These are phyloP conservation scores for Zoysia pacifica DNA, from an alignment of 176 grass and related monocot species.

Conservation along the genomic window DNA sequence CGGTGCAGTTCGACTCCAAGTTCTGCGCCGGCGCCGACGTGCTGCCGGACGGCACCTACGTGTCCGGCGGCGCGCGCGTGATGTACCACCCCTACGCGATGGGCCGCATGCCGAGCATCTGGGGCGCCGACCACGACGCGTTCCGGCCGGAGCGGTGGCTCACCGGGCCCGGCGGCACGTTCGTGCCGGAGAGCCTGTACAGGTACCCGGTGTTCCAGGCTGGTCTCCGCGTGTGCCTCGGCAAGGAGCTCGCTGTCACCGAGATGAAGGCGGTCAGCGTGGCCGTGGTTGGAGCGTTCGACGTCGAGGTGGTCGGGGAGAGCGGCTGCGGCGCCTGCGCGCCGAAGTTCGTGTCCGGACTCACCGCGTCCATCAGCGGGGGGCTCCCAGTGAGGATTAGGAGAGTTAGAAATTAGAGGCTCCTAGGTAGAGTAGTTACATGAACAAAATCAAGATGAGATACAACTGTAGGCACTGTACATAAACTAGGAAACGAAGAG, in stretches of 20 bases:
- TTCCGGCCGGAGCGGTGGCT: conserved; percentile 80
- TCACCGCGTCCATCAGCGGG: conserved; percentile 69
- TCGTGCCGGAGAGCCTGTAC: conserved; percentile 64
- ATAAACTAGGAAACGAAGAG: too few species aligned
- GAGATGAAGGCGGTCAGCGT: conserved; percentile 76
- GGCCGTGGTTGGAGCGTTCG: conserved; percentile 52
- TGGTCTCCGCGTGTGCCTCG: conserved; percentile 71
- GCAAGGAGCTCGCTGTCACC: conserved; percentile 77
- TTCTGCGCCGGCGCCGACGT: conserved; percentile 60
- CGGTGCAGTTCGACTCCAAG: conserved; percentile 89
- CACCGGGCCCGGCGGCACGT: conserved; percentile 37
- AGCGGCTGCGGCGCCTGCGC: background rate
- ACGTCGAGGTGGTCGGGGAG: conserved; percentile 52
- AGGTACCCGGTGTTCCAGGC: conserved; percentile 83
- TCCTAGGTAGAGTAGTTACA: too few species aligned
- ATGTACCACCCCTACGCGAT: conserved; percentile 84
- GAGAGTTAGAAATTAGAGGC: conserved; percentile 7
- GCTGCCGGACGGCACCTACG: conserved; percentile 72
- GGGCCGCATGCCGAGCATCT: conserved; percentile 68
- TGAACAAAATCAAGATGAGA: too few species aligned
- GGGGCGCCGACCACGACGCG: conserved; percentile 61
- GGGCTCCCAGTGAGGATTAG: conserved; percentile 62
- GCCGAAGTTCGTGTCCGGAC: conserved; percentile 57
- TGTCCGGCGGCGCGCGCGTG: conserved; percentile 43
- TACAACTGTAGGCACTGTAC: too few species aligned